Conservation (phyloP, 2,329 filamentous ascomycete species). For the Cladosporium austrohemisphaericum region DNA sequence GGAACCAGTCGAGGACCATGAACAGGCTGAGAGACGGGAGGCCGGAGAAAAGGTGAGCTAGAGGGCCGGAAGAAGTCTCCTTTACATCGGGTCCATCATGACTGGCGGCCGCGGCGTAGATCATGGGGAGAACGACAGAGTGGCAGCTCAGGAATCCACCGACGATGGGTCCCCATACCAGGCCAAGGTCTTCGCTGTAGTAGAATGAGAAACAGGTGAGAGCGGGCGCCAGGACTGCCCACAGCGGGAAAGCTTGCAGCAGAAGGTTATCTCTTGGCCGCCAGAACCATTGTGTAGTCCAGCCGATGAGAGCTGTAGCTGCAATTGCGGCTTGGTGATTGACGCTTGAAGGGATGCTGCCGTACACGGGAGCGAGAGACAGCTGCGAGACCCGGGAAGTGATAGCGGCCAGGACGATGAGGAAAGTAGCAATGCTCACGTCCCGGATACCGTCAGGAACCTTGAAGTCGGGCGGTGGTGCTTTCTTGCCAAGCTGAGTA, state of each 20-base stretch:
- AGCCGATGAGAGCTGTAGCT: constrained; percentile 64
- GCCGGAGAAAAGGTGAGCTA: constrained; percentile 41
- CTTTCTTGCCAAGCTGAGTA: no score
- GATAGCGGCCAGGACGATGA: constrained; percentile 51
- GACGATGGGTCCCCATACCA: constrained; percentile 67
- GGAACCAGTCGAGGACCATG: constrained; percentile 15
- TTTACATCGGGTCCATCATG: constrained; percentile 17
- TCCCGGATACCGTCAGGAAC: constrained; percentile 35
- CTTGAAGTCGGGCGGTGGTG: not conserved
- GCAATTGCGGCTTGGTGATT: constrained; percentile 67
- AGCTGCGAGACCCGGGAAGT: constrained; percentile 70
- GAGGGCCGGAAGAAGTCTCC: constrained; percentile 38
- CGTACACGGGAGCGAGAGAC: constrained; percentile 81
- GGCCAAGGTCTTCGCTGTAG: constrained; percentile 63
- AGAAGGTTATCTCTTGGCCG: constrained; percentile 30
- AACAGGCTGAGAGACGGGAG: constrained; percentile 13
- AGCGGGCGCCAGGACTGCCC: constrained; percentile 71
- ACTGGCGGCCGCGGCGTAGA: constrained; percentile 35
- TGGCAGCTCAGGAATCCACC: constrained; percentile 72
- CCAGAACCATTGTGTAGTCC: constrained; percentile 58
- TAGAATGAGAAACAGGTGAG: constrained; percentile 69
- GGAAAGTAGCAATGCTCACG: not conserved
- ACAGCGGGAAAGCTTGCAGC: constrained; percentile 61
- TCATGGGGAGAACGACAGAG: constrained; percentile 39
- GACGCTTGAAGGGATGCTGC: constrained; percentile 70